Evolutionary conservation across 225 moss, liverwort and hornwort genomes (phyloP), one percentile per base, ranked within the genome.

Genomic region (Thuidium tamariscinum): DNA sequence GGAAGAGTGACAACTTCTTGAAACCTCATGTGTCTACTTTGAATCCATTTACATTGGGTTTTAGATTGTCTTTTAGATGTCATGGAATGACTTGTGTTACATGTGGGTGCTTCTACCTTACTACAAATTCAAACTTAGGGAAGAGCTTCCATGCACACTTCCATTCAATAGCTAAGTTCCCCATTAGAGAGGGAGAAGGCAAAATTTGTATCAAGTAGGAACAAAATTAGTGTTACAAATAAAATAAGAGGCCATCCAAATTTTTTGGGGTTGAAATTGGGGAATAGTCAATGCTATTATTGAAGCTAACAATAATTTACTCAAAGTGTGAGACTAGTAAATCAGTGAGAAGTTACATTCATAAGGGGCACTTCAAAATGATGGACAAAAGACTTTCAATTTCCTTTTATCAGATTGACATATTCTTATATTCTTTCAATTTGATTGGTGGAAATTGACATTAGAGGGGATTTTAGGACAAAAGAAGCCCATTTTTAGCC

Each of bases 161-260:
- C 9, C 27, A 44, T 44, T 2, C 4, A 11, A 2, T 2, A 39
- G 0, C 13, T 2, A 39, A 0, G 25, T 7, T 11, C 1, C 8
- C 9, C 27, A 3, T 6, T 6, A 36, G 6, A 0, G 19, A 54
- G 19, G 19, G 14, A 39, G 1, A 42, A 7, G 26, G 9, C 5
- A 44, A 10, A 44, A 5, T 27, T 27, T 9, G 16, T 5, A 2
- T 14, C 0, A 5, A 0, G 2, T 0, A 42, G 16, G 2, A 15
- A 26, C 41, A 41, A 42, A 41, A 26, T 9, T 26, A 9, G 64
- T 1, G 0, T 34, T 4, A 19, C 19, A 19, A 8, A 15, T 7
- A 8, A 69, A 8, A 2, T 15, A 7, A 8, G 15, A 2, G 41
- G 8, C 25, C 37, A 39, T 14, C 39, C 4, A 22, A 2, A 13